These are phyloP conservation scores for Dunaliella primolecta DNA, from an alignment of 139 green algal genomes.

Conservation along the genomic window DNA sequence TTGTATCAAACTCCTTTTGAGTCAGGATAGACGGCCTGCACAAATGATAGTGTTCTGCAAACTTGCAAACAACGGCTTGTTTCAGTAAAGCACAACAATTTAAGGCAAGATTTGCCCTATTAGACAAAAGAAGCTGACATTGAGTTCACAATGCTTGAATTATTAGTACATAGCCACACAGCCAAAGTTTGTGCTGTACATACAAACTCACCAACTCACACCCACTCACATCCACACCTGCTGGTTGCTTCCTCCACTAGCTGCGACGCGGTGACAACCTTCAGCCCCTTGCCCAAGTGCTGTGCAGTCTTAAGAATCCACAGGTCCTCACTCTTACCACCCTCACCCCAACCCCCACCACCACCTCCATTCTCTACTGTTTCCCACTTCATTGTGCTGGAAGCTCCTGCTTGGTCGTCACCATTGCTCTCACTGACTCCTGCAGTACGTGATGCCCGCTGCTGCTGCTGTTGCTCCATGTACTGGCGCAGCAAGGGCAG, in stretches of 20 bases:
- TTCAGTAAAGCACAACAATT: no score
- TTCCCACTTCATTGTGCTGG: no score
- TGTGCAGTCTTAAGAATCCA: constrained; percentile 62
- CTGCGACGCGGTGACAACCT: constrained; percentile 35
- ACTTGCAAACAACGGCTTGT: no score
- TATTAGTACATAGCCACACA: no score
- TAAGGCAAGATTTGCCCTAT: no score
- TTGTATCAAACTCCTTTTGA: no score
- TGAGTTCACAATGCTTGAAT: no score
- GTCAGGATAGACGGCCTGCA: no score
- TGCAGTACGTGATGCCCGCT: neutral
- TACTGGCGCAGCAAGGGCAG: constrained; percentile 24
- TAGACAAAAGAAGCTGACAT: no score
- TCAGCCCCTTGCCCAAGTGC: constrained; percentile 57
- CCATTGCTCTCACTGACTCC: neutral
- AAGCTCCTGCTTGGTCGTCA: neutral
- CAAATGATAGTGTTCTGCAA: no score
- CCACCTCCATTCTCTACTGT: no score
- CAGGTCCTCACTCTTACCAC: constrained; percentile 16
- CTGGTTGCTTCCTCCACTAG: constrained; percentile 17
- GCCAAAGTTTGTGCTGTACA: no score
- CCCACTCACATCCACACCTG: constrained; percentile 11
- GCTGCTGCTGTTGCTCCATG: constrained; percentile 16
- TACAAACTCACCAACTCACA: constrained; percentile 8
- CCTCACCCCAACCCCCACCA: neutral